A percentile compares a stretch with the other conserved stretches of the same genome.
Conservation (phyloP, 768 basidiomycete species). For the Phylloporus scabripes region DNA sequence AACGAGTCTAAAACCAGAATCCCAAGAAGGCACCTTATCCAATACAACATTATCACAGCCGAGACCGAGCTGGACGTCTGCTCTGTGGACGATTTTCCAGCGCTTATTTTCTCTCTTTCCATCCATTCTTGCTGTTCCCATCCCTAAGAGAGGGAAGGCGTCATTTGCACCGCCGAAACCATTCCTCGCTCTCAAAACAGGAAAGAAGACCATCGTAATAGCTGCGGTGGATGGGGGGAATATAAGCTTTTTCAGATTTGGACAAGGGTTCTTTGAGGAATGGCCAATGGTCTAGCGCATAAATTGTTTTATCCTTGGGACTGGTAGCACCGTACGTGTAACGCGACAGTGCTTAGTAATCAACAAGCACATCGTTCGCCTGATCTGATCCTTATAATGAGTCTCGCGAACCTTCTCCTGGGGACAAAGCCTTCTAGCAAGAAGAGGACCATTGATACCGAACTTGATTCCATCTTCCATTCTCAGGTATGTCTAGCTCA, state of each 20-base stretch:
- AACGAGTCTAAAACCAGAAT: not conserved
- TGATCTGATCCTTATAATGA: conserved; percentile 35
- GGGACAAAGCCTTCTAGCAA: conserved; percentile 29
- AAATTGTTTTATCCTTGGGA: not conserved
- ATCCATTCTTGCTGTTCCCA: not conserved
- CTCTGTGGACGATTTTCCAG: not conserved
- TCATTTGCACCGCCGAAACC: conserved; percentile 37
- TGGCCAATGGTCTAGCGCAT: conserved; percentile 55
- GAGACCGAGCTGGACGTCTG: not conserved
- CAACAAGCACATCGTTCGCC: not conserved
- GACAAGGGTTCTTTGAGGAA: conserved; percentile 79
- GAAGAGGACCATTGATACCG: conserved; percentile 45
- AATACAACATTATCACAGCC: not conserved
- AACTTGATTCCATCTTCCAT: conserved; percentile 60
- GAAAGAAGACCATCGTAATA: conserved; percentile 77
- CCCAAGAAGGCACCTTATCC: not conserved
- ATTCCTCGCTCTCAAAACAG: conserved; percentile 76
- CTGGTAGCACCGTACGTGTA: too few relatives aligned
- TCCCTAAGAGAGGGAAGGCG: conserved; percentile 24
- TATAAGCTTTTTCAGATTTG: conserved; percentile 84
- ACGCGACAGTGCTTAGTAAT: conserved; percentile 16
- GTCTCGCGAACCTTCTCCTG: conserved; percentile 51
- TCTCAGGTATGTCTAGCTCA: conserved; percentile 39
- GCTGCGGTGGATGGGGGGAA: conserved; percentile 87
- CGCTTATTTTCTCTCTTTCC: conserved; percentile 7